These are phyloP conservation scores for Cucumis hystrix DNA, from an alignment of 306 rosid species.

Conservation along the genomic window DNA sequence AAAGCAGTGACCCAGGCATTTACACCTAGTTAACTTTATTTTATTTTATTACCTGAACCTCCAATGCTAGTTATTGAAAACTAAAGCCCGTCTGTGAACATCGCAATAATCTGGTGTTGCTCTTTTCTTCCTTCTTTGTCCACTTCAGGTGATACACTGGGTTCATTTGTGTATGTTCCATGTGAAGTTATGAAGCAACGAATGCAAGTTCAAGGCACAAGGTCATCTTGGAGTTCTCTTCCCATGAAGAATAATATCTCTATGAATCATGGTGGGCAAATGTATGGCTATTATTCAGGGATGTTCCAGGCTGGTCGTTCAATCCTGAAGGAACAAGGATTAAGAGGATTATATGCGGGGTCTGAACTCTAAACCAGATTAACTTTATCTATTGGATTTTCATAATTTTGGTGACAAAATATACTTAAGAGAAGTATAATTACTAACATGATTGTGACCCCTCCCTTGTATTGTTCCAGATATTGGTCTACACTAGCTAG, in stretches of 20 bases:
- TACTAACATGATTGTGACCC: slow-evolving; percentile 2
- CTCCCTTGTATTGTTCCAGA: slow-evolving; percentile 33
- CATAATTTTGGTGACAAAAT: not conserved
- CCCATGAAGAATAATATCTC: slow-evolving; percentile 30
- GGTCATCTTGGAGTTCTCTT: slow-evolving; percentile 51
- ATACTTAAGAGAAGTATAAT: not conserved
- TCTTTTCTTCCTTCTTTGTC: slow-evolving; percentile 1
- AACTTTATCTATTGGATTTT: not conserved
- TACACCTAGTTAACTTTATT: not conserved
- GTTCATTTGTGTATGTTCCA: slow-evolving; percentile 90
- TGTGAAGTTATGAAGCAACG: slow-evolving; percentile 91
- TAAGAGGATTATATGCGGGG: slow-evolving; percentile 87
- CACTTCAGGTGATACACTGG: slow-evolving; percentile 80
- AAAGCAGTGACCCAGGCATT: not conserved
- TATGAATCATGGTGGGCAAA: slow-evolving; percentile 34
- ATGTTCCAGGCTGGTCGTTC: slow-evolving; percentile 74
- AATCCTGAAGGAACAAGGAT: slow-evolving; percentile 70
- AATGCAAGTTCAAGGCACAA: slow-evolving; percentile 89
- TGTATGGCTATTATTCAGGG: slow-evolving; percentile 72
- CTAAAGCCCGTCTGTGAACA: not conserved
- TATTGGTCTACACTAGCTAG: slow-evolving; percentile 79
- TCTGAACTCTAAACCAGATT: slow-evolving; percentile 10
- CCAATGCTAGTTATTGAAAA: not conserved
- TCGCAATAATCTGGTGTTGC: not conserved
- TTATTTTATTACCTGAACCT: not conserved